Evolutionary conservation across 164 flowering plant genomes (phyloP).

Genomic region (Magnolia sinica): DNA sequence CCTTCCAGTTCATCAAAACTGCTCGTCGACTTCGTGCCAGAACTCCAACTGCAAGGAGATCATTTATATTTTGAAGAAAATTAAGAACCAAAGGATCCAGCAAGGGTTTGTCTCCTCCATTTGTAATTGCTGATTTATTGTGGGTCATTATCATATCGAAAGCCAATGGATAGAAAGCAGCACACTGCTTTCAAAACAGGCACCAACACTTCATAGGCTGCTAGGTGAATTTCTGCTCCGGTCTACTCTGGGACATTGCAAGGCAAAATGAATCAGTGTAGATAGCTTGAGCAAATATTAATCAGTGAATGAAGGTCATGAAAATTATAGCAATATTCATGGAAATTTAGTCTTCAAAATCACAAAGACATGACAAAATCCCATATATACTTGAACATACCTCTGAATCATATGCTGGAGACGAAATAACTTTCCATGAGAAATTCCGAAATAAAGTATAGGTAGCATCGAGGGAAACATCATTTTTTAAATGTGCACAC

Average conservation of each 20-base stretch:
- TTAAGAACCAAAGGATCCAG: slow-evolving; percentile 50
- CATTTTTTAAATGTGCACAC: no score
- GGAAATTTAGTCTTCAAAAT: not conserved
- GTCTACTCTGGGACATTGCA: slow-evolving; percentile 36
- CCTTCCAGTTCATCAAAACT: slow-evolving; percentile 85
- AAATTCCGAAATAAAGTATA: slow-evolving; percentile 59
- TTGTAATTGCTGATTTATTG: slow-evolving; percentile 13
- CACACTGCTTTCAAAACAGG: no score
- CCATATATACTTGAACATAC: slow-evolving; percentile 30
- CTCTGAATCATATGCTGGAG: slow-evolving; percentile 57
- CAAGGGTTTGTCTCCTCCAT: slow-evolving; percentile 25
- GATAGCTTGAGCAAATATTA: slow-evolving; percentile 5
- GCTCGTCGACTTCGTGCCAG: slow-evolving; percentile 71
- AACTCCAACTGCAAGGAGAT: slow-evolving; percentile 47
- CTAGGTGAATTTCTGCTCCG: slow-evolving; percentile 70
- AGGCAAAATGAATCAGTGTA: slow-evolving; percentile 10
- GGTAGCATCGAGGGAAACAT: slow-evolving; percentile 27
- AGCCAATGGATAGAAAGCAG: slow-evolving; percentile 33
- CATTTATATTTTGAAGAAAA: slow-evolving; percentile 62
- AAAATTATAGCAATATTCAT: not conserved
- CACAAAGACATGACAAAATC: not conserved
- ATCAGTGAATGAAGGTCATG: slow-evolving; percentile 4
- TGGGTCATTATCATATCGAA: slow-evolving; percentile 28
- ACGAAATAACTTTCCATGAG: slow-evolving; percentile 46
- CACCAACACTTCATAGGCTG: slow-evolving; percentile 86